Evolutionary conservation across 2,329 filamentous ascomycete genomes (phyloP), one percentile per base, ranked within the genome.

Genomic region (Pezicula carpinea): DNA sequence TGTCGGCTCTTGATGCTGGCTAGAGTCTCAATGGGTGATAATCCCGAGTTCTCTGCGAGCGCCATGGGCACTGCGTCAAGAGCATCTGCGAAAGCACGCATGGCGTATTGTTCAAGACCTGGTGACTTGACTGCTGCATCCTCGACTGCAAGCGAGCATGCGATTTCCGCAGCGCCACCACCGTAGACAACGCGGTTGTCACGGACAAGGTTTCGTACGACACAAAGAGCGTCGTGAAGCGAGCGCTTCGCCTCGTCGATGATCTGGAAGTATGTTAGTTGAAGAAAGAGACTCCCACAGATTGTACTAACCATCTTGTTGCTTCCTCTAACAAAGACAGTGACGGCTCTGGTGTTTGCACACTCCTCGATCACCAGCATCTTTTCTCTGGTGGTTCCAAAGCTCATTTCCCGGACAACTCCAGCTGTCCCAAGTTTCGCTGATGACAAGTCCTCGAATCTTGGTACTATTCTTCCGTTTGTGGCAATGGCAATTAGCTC

Each of bases 311-410:
- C 89, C 93, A 99, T 99, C 79, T 97, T 99, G 80, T 99, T 99
- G 77, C 90, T 95, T 63, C 93, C 93, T 63, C 93, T 80, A 51
- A 99, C 88, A 68, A 99, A 99, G 46, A 95, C 83, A 3, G 93
- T 99, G 51, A 99, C 95, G 38, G 93, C 93, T 61, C 93, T 79
- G 49, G 89, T 96, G 74, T 99, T 99, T 63, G 95, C 93, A 66
- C 93, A 99, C 72, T 99, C 93, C 73, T 99, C 95, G 60, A 99
- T 99, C 48, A 99, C 89, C 60, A 99, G 77, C 93, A 99, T 99
- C 82, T 99, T 97, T 72, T 99, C 93, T 64, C 93, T 82, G 36
- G 93, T 99, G 2, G 93, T 99, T 61, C 93, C 93, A 63, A 99
- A 99, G 22, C 82, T 87, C 86, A 99, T 90, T 70, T 99, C 91